Evolutionary conservation across 106 monocot genomes (phyloP).

Genomic region (Dendrobium huoshanense): DNA sequence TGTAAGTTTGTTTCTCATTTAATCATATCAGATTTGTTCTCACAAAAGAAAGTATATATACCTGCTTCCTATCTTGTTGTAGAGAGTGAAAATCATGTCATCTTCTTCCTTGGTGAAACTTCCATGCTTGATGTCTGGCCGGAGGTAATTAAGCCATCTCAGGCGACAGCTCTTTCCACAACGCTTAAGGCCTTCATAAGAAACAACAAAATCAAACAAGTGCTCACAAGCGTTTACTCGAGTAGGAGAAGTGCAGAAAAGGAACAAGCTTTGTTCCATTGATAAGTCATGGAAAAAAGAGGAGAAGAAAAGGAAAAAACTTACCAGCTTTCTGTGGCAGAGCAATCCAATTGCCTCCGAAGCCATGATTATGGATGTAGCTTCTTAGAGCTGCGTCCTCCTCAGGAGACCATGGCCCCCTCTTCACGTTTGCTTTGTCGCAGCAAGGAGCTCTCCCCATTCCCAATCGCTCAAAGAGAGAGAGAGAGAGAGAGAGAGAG

Average conservation of each 20-base stretch:
- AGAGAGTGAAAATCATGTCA: conserved; percentile 5
- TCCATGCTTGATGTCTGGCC: conserved; percentile 46
- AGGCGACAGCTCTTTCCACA: conserved; percentile 50
- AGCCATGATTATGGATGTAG: conserved; percentile 36
- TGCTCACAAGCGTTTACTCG: neutral
- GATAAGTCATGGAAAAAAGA: neutral
- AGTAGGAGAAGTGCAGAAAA: neutral
- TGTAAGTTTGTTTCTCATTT: too few species aligned
- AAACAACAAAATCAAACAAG: neutral
- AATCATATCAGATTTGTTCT: too few species aligned
- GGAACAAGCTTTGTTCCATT: neutral
- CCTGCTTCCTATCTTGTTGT: conserved; percentile 3
- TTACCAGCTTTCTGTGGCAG: conserved; percentile 47
- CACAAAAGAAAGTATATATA: neutral
- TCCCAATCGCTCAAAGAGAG: neutral
- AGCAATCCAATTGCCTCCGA: conserved; percentile 46
- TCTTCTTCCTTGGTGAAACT: conserved; percentile 37
- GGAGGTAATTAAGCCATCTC: conserved; percentile 81
- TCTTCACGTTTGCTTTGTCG: conserved; percentile 43
- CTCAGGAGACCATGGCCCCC: conserved; percentile 53
- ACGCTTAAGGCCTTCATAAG: conserved; percentile 1
- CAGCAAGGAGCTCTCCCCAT: conserved; percentile 59
- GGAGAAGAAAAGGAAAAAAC: neutral
- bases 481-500: neutral
- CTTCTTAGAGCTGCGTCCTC: conserved; percentile 27